Conservation (phyloP, 2,329 filamentous ascomycete species). For the Colletotrichum aenigma region DNA sequence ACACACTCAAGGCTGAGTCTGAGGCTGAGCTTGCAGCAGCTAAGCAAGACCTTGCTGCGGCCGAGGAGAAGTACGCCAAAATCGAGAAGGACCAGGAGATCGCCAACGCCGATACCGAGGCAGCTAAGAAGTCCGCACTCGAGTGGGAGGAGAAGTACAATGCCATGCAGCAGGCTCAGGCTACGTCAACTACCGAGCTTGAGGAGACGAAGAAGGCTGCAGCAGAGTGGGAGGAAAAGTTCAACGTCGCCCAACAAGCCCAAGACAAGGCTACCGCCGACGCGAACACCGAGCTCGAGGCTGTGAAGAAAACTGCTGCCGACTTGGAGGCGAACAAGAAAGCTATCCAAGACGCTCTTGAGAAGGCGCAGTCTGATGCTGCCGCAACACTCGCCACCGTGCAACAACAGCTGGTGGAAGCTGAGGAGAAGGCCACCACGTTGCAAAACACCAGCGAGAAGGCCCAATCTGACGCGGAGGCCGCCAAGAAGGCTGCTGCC, state of each 20-base stretch:
- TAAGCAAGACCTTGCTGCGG: conserved; percentile 21
- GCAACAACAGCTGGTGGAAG: conserved; percentile 30
- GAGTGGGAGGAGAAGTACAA: conserved; percentile 28
- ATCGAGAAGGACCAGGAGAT: conserved; percentile 16
- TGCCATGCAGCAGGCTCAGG: conserved; percentile 24
- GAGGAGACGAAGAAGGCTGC: conserved; percentile 23
- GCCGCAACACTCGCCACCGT: conserved; percentile 32
- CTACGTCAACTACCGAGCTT: conserved; percentile 10
- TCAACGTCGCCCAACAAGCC: conserved; percentile 25
- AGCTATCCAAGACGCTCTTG: conserved; percentile 28
- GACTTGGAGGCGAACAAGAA: conserved; percentile 35
- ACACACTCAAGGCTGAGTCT: conserved; percentile 29
- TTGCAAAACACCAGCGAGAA: conserved; percentile 29
- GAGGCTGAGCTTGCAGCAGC: conserved; percentile 26
- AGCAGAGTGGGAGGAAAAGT: conserved; percentile 32
- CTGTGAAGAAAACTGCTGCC: conserved; percentile 29
- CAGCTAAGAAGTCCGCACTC: conserved; percentile 14
- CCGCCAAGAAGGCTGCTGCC: conserved; percentile 16
- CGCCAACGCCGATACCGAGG: conserved; percentile 16
- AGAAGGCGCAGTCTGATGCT: conserved; percentile 31
- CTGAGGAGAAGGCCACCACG: conserved; percentile 20
- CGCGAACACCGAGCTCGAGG: conserved; percentile 23
- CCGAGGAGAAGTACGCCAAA: conserved; percentile 25
- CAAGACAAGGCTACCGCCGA: conserved; percentile 30
- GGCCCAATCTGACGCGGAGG: conserved; percentile 7